Base-by-base conservation (phyloP, 129 eudicot genomes). In the Escallonia herrerae region DNA sequence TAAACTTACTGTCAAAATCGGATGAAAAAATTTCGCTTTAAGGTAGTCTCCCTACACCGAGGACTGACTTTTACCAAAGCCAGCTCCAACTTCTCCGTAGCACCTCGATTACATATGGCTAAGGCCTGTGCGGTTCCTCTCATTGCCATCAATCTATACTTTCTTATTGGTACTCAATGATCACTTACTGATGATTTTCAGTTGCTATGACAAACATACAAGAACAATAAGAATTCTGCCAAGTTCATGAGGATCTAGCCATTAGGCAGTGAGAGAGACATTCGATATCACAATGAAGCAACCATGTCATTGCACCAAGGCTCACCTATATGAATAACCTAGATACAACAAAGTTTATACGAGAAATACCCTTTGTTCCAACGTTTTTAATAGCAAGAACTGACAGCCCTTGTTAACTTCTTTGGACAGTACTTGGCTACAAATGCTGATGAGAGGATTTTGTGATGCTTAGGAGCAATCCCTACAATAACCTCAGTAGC, bases 341-440 rank as follows among this genome's bases (percentile, higher is more conserved):
- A 45, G 49, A 45, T 5, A 8, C 49, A 5, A 5, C 49, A 45
- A 45, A 45, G 33, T 8, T 45, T 8, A 45, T 5, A 45, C 49
- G 9, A 45, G 6, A 45, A 5, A 0, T 53, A 90, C 98, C 95
- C 81, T 81, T 78, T 13, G 79, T 66, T 68, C 71, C 59, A 51
- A 67, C 81, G 49, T 88, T 93, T 69, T 84, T 71, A 69, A 93
- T 87, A 4, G 99, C 95, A 63, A 86, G 62, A 0, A 86, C 72
- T 7, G 96, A 70, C 87, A 89, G 66, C 76, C 56, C 82, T 93
- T 2, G 79, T 63, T 56, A 93, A 68, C 50, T 93, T 93, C 76
- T 64, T 84, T 13, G 95, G 91, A 74, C 96, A 88, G 72, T 88
- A 89, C 71, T 89, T 93, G 9, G 99, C 99, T 7, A 89, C 84